Evolutionary conservation across 1,139 yeast genomes (phyloP).

Genomic region (Candida frijolesensis): DNA sequence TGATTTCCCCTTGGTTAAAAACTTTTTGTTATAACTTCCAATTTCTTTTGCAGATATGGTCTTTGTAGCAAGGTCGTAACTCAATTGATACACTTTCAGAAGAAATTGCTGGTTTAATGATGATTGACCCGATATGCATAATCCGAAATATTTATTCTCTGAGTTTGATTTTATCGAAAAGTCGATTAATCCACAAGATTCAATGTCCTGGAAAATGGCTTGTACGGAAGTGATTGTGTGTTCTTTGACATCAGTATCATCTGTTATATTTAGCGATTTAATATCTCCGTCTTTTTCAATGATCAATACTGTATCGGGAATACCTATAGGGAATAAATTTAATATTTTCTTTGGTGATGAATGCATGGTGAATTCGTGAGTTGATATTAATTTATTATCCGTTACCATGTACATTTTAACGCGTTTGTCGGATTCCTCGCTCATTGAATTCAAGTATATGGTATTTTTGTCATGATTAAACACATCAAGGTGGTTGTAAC

Average conservation of each 20-base stretch:
- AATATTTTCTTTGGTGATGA: slow-evolving; percentile 10
- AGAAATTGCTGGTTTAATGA: slow-evolving; percentile 12
- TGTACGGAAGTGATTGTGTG: slow-evolving; percentile 10
- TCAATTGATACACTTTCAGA: slow-evolving; percentile 20
- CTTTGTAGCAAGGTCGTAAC: slow-evolving; percentile 15
- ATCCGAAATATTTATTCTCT: slow-evolving; percentile 18
- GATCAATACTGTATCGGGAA: slow-evolving; percentile 10
- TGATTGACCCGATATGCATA: slow-evolving; percentile 18
- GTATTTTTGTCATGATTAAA: slow-evolving; percentile 12
- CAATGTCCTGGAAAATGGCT: slow-evolving; percentile 11
- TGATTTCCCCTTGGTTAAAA: slow-evolving; percentile 18
- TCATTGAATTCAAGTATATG: slow-evolving; percentile 15
- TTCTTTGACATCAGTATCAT: slow-evolving; percentile 3
- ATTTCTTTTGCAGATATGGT: slow-evolving; percentile 16
- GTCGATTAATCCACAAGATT: slow-evolving; percentile 18
- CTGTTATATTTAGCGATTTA: slow-evolving; percentile 6
- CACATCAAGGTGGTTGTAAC: slow-evolving; percentile 13
- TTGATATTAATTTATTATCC: slow-evolving; percentile 7
- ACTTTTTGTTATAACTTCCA: slow-evolving; percentile 22
- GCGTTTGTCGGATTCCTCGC: slow-evolving; percentile 3
- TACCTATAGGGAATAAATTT: slow-evolving; percentile 7
- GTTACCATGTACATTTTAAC: slow-evolving; percentile 14
- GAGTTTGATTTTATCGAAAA: slow-evolving; percentile 17
- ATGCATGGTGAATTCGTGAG: slow-evolving; percentile 10
- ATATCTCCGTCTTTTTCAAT: slow-evolving; percentile 17